Evolutionary conservation across 139 green algal species (phyloP).

Genomic region (Chloropicon primus): DNA sequence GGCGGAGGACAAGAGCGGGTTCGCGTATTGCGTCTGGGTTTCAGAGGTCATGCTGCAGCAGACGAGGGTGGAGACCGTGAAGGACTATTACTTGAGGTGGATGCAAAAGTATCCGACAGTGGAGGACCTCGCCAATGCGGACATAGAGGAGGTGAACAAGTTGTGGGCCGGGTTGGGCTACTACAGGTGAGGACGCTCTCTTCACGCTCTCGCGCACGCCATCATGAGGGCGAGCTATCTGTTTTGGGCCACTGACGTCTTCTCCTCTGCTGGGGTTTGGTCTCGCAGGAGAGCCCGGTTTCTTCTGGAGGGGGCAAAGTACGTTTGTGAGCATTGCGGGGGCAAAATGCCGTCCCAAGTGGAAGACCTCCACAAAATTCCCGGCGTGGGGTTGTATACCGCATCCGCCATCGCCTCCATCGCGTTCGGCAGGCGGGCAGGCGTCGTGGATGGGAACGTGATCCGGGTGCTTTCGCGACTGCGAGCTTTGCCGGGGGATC

Average conservation of each 20-base stretch:
- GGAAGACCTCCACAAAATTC: slow-evolving; percentile 56
- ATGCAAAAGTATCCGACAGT: slow-evolving; percentile 72
- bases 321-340: slow-evolving; percentile 43
- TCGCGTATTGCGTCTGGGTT: slow-evolving; percentile 62
- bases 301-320: slow-evolving; percentile 73
- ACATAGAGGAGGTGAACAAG: slow-evolving; percentile 73
- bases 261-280: no score
- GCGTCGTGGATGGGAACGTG: slow-evolving; percentile 91
- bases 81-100: slow-evolving; percentile 63
- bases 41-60: slow-evolving; percentile 87
- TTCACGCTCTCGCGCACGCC: no score
- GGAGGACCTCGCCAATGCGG: slow-evolving; percentile 48
- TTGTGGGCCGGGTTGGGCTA: slow-evolving; percentile 91
- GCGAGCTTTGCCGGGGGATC: slow-evolving; percentile 10
- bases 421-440: slow-evolving; percentile 48
- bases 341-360: slow-evolving; percentile 53
- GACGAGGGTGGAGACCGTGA: slow-evolving; percentile 61
- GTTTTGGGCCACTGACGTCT: no score
- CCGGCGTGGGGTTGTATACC: slow-evolving; percentile 82
- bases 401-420: slow-evolving; percentile 75
- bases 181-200: slow-evolving; percentile 80
- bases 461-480: slow-evolving; percentile 65
- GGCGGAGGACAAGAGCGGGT: slow-evolving; percentile 32
- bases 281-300: slow-evolving; percentile 75
- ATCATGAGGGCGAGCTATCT: no score